Evolutionary conservation across 2,329 filamentous ascomycete genomes (phyloP), one percentile per base, ranked within the genome.

Genomic region (Xylariaceae sp.): DNA sequence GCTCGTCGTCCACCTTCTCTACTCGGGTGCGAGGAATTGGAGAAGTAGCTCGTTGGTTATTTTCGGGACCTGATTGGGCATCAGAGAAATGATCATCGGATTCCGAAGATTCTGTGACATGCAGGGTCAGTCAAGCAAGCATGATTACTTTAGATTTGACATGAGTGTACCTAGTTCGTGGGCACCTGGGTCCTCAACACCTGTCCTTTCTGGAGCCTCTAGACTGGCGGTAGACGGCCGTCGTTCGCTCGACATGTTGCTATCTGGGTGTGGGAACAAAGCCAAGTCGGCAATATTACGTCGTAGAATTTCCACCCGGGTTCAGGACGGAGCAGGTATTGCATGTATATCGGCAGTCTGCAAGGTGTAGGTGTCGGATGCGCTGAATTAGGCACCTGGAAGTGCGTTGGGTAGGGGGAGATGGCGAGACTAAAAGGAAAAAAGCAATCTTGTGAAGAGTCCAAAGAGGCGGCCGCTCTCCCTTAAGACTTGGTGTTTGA

Each of bases 81-180:
- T 88, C 84, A 46, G 81, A 86, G 68, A 86, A 88, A 70, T 87
- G 84, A 60, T 88, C 84, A 42, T 87, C 84, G 28, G 82, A 86
- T 56, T 87, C 84, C 45, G 83, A 85, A 31, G 57, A 57, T 50
- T 55, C 62, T 65, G 44, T 17, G 38, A 34, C 18, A 47, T 18
- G 18, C n/a, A 33, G 42, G 36, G 54, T 63, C 56, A 64, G 57
- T 41, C 16, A 19, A 22, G 42, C 42, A 42, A 31, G 42, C 16
- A 42, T 31, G 42, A 43, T 33, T 11, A n/a, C 18, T n/a, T 33
- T 17, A 41, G 16, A n/a, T 16, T 12, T 42, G 2, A 55, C n/a
- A 40, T 43, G 44, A 43, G 50, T 66, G 54, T 71, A 85, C 83
- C 77, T 55, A 84, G 71, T 51, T 85, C 81, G 65, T 77, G 82